Evolutionary conservation across 1,139 yeast genomes (phyloP).

Genomic region (Taphrina confusa): DNA sequence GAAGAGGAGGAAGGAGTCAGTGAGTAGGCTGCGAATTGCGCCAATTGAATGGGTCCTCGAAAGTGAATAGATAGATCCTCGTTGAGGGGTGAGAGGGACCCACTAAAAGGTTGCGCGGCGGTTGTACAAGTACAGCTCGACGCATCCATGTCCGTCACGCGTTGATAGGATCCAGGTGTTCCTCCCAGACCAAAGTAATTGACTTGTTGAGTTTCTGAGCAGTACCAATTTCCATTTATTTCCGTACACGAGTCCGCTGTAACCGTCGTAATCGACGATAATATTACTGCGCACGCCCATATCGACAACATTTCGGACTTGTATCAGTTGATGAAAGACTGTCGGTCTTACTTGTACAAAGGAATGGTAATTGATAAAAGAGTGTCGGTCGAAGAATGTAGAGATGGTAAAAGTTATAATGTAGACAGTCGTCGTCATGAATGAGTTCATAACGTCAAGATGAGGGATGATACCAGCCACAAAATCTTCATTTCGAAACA

Average conservation of each 20-base stretch:
- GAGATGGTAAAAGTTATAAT: too few species aligned
- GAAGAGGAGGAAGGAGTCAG: slow-evolving; percentile 48
- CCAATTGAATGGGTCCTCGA: slow-evolving; percentile 83
- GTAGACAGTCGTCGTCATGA: too few species aligned
- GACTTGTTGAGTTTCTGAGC: slow-evolving; percentile 67
- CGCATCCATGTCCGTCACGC: slow-evolving; percentile 70
- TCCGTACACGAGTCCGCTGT: slow-evolving; percentile 44
- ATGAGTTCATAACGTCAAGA: too few species aligned
- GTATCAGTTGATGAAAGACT: too few species aligned
- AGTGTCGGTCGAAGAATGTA: too few species aligned
- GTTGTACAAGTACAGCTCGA: slow-evolving; percentile 62
- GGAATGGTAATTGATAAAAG: too few species aligned
- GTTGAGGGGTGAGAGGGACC: slow-evolving; percentile 76
- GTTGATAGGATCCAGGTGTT: slow-evolving; percentile 71
- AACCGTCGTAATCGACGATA: too few species aligned
- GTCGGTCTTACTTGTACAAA: too few species aligned
- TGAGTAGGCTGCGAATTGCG: slow-evolving; percentile 75
- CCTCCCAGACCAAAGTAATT: slow-evolving; percentile 68
- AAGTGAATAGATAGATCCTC: slow-evolving; percentile 90
- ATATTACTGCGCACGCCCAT: too few species aligned
- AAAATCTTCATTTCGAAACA: too few species aligned
- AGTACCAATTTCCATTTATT: slow-evolving; percentile 45
- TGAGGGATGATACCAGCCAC: too few species aligned
- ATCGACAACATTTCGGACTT: too few species aligned
- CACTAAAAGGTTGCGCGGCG: slow-evolving; percentile 61